Evolutionary conservation across 2,329 filamentous ascomycete species (phyloP), one percentile per base, ranked within the genome.

Genomic region (Aspergillus sp.): DNA sequence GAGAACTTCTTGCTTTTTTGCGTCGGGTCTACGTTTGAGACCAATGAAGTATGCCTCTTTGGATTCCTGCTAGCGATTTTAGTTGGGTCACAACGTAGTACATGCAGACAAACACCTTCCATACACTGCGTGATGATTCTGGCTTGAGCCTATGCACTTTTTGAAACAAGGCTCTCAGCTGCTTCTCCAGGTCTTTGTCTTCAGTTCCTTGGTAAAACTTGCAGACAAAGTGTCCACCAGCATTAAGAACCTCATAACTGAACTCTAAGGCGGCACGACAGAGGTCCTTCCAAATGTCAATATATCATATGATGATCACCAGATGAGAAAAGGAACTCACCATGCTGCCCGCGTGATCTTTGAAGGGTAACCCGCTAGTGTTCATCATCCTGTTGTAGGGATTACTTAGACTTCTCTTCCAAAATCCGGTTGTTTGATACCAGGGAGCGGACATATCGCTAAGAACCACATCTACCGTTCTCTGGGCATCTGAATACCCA

Each of bases 381-480:
- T 99, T 99, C 92, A 97, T 96, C 89, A 99, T 89, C 95, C 95
- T 99, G 84, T 79, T 76, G 87, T 96, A 95, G 64, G 92, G 91
- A 85, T 95, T 90, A 93, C 88, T 96, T 85, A 97, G 84, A 81
- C 88, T 96, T 80, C 86, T 91, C 81, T 90, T 88, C 80, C 86
- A 88, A 80, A 90, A 92, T 70, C 88, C 89, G 70, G 83, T 82
- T 53, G 85, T 90, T 80, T 90, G 90, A 69, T 87, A 82, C 92
- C 92, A 97, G 89, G 95, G 93, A 83, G 84, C 93, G 86, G 88
- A 99, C 95, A 99, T 99, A 84, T 99, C 95, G 86, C 91, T 96
- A 73, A 99, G 81, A 73, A 99, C 91, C 71, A 99, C 86, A 78
- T 98, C 91, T 64, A 97, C 93, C 70, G 85, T 85, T 69, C 83